phyloP scores from a whole-genome alignment of 2,329 filamentous ascomycete genomes.

The Periconia sp. region DNA sequence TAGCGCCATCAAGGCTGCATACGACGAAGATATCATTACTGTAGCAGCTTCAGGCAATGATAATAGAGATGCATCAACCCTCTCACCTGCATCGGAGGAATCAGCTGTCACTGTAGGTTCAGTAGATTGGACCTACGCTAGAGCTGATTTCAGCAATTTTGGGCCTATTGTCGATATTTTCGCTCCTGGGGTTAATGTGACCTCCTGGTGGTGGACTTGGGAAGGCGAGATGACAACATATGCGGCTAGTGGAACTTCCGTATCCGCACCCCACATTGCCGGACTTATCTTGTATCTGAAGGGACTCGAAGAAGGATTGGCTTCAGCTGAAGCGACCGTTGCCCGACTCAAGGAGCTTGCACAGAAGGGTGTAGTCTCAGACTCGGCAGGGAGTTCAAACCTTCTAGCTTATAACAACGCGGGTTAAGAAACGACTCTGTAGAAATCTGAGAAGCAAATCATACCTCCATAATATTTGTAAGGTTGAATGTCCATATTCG shows the following conservation, averaged over 20 bases:
- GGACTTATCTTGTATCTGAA: slow-evolving; percentile 72
- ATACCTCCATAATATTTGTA: too few species aligned
- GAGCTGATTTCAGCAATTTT: slow-evolving; percentile 37
- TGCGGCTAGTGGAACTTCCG: slow-evolving; percentile 61
- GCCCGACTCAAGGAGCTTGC: slow-evolving; percentile 21
- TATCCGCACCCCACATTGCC: slow-evolving; percentile 70
- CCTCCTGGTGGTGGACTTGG: slow-evolving; percentile 50
- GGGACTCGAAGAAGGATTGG: slow-evolving; percentile 48
- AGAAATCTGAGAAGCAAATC: too few species aligned
- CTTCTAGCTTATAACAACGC: slow-evolving; percentile 26
- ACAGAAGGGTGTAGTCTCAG: slow-evolving; percentile 8
- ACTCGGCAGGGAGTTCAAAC: slow-evolving; percentile 22
- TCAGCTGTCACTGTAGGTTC: slow-evolving; percentile 38
- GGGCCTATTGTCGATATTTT: slow-evolving; percentile 35
- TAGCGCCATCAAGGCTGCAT: slow-evolving; percentile 30
- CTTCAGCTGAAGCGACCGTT: slow-evolving; percentile 18
- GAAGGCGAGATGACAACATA: too few species aligned
- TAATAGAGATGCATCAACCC: slow-evolving; percentile 7
- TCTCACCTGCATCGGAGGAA: slow-evolving; percentile 33
- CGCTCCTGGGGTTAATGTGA: slow-evolving; percentile 39
- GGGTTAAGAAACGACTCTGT: slow-evolving; percentile 17
- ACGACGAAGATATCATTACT: slow-evolving; percentile 29
- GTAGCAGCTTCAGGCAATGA: slow-evolving; percentile 43
- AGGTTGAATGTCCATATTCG: too few species aligned
- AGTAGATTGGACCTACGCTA: slow-evolving; percentile 24